These are phyloP conservation scores for Solanum hybrid DNA, from an alignment of 305 asterid genomes.

Conservation along the genomic window DNA sequence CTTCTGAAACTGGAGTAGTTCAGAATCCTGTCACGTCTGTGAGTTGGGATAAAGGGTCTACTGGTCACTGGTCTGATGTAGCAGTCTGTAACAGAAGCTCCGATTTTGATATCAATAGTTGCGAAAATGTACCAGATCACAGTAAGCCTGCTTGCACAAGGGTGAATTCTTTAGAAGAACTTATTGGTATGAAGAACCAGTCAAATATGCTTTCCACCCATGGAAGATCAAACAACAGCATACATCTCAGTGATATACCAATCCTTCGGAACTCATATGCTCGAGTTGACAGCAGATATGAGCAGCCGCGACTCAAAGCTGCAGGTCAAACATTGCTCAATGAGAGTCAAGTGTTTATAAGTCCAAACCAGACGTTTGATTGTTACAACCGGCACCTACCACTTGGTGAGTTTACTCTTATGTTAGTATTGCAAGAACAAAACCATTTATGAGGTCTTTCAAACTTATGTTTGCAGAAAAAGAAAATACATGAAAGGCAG, in stretches of 20 bases:
- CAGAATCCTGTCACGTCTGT: slow-evolving; percentile 12
- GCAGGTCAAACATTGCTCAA: slow-evolving; percentile 13
- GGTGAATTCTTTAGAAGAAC: slow-evolving; percentile 27
- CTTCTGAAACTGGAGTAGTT: slow-evolving; percentile 4
- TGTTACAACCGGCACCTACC: slow-evolving; percentile 22
- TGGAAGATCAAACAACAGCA: slow-evolving; percentile 17
- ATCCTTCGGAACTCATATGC: slow-evolving; percentile 21
- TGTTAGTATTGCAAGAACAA: background rate
- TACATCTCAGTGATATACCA: slow-evolving; percentile 1
- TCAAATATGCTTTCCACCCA: slow-evolving; percentile 1
- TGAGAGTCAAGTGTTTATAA: slow-evolving; percentile 11
- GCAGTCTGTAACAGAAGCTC: slow-evolving; percentile 4
- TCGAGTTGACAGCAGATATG: slow-evolving; percentile 20
- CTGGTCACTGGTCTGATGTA: background rate
- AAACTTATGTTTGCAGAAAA: background rate
- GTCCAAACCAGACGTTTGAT: slow-evolving; percentile 12
- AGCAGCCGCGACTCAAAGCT: slow-evolving; percentile 11
- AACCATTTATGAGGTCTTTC: slow-evolving; percentile 1
- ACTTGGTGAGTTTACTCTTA: slow-evolving; percentile 29
- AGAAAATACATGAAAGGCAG: background rate
- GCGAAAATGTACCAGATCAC: slow-evolving; percentile 15
- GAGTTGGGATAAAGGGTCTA: background rate
- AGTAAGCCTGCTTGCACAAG: slow-evolving; percentile 28
- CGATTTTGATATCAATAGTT: slow-evolving; percentile 20
- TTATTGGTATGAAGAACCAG: slow-evolving; percentile 23